phyloP scores from a whole-genome alignment of 2,329 filamentous ascomycete genomes.

The Pseudogymnoascus sp. region DNA sequence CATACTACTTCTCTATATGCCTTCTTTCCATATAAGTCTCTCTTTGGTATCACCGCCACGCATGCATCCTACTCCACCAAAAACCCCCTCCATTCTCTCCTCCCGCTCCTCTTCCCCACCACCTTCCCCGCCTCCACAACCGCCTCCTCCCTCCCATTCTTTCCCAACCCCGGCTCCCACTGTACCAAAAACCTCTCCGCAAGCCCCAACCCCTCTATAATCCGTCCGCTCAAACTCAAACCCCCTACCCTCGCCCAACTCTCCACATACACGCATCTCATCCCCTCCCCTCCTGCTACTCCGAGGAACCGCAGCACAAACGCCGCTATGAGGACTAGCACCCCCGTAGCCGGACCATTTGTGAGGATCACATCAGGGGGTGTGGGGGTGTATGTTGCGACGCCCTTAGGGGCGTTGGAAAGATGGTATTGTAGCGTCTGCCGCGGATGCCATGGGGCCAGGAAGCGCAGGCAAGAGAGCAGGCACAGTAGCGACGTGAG shows the following conservation, averaged over 20 bases:
- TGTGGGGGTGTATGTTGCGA: constrained; percentile 28
- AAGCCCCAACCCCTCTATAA: constrained; percentile 56
- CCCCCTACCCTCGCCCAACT: constrained; percentile 81
- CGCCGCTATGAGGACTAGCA: constrained; percentile 59
- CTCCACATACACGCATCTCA: constrained; percentile 67
- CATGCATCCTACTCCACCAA: constrained; percentile 22
- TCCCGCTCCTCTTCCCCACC: constrained; percentile 17
- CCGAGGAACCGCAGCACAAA: constrained; percentile 42
- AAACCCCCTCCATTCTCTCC: constrained; percentile 26
- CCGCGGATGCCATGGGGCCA: constrained; percentile 31
- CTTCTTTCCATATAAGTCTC: neutral
- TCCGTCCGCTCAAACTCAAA: constrained; percentile 74
- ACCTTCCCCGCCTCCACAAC: constrained; percentile 23
- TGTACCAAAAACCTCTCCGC: constrained; percentile 79
- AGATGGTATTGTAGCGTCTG: constrained; percentile 15
- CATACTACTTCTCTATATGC: neutral
- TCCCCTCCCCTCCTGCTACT: constrained; percentile 52
- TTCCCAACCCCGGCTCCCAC: constrained; percentile 46
- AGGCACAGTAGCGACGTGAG: constrained; percentile 59
- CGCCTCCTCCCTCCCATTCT: constrained; percentile 26
- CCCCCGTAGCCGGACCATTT: constrained; percentile 83
- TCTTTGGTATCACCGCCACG: neutral
- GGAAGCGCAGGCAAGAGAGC: constrained; percentile 49
- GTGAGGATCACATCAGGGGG: constrained; percentile 68
- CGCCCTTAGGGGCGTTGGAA: constrained; percentile 21